These are phyloP conservation scores for Vitis amurensis DNA, from an alignment of 164 flowering plant species.

Conservation along the genomic window DNA sequence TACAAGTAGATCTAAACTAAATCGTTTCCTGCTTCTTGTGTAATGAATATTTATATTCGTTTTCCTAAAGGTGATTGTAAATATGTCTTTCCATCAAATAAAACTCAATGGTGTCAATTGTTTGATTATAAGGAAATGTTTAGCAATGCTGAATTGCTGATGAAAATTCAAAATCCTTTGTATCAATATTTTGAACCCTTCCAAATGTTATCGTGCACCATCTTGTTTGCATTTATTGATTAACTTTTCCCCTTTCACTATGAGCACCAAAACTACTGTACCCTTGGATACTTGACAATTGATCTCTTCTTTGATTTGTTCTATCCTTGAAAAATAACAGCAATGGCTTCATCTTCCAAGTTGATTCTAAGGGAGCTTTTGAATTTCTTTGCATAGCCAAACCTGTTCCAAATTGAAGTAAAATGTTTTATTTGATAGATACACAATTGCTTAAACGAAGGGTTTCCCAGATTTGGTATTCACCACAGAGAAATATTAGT, in stretches of 20 bases:
- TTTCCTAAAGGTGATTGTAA: neutral
- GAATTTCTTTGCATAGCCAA: no score
- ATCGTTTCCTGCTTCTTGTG: neutral
- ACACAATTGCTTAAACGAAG: no score
- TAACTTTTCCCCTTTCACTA: neutral
- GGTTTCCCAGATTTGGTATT: no score
- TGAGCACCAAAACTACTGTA: neutral
- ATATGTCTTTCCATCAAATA: slow-evolving; percentile 3
- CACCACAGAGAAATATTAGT: no score
- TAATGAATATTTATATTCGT: neutral
- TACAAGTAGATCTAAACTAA: slow-evolving; percentile 57
- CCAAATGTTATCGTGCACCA: no score
- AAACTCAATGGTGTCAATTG: neutral
- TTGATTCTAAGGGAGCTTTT: no score
- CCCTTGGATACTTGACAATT: no score
- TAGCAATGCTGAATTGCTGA: neutral
- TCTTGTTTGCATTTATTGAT: no score
- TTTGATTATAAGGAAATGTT: neutral
- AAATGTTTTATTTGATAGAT: no score
- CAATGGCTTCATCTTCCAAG: no score
- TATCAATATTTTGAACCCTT: neutral
- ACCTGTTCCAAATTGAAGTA: no score
- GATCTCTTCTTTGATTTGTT: neutral
- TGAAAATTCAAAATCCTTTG: neutral
- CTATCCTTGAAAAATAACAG: neutral